A percentile compares a stretch with the other conserved stretches of the same genome.
Evolutionary conservation across 1,139 yeast genomes (phyloP).

Genomic region (Kodamaea alishanica): DNA sequence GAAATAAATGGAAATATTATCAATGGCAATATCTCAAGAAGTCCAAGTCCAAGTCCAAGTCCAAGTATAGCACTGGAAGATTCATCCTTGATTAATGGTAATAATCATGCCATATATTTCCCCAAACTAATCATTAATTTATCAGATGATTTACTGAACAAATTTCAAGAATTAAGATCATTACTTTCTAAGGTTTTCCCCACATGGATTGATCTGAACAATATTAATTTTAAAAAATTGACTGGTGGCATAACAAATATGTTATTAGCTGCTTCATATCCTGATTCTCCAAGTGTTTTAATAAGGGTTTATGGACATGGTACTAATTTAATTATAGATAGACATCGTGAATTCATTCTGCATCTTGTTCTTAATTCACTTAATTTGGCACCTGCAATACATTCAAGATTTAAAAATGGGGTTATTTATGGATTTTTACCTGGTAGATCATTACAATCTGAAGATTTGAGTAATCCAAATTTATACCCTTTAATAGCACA

Average conservation of each 20-base stretch:
- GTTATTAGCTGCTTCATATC: conserved; percentile 51
- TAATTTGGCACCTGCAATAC: conserved; percentile 65
- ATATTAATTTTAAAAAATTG: conserved; percentile 37
- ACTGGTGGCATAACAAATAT: conserved; percentile 83
- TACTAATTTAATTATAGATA: conserved; percentile 67
- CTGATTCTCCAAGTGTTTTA: conserved; percentile 32
- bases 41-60: conserved; percentile 16
- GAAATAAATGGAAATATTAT: neutral
- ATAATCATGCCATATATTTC: conserved; percentile 36
- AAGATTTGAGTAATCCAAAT: conserved; percentile 46
- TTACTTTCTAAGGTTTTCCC: conserved; percentile 37
- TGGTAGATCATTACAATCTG: conserved; percentile 60
- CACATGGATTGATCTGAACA: conserved; percentile 24
- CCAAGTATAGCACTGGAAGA: no score
- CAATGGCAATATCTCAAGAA: neutral
- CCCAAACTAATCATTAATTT: conserved; percentile 38
- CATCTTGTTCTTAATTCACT: conserved; percentile 61
- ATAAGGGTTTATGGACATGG: conserved; percentile 77
- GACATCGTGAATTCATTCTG: conserved; percentile 73
- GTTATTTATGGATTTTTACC: conserved; percentile 67
- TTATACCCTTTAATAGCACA: conserved; percentile 61
- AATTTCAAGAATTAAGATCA: conserved; percentile 30
- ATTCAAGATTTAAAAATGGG: conserved; percentile 70
- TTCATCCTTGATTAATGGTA: no score
- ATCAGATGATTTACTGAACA: conserved; percentile 26